phyloP scores from a whole-genome alignment of 176 grass and related monocot species.

The Carex littledalei region DNA sequence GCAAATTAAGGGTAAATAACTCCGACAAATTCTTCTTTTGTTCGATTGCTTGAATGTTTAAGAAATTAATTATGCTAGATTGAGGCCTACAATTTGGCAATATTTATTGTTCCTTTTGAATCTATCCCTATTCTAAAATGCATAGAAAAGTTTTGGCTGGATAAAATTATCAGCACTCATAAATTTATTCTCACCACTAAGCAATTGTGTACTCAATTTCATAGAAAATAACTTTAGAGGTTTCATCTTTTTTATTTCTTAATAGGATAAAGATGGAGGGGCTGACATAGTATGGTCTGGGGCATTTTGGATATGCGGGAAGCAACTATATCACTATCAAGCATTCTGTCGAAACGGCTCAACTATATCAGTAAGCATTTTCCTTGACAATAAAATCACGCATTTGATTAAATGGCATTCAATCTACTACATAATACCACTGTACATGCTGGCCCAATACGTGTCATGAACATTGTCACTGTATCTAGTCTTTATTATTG shows the following conservation, averaged over 20 bases:
- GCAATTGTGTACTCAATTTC: neutral
- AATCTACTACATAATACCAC: neutral
- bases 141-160: neutral
- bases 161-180: neutral
- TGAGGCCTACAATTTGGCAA: neutral
- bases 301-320: constrained; percentile 81
- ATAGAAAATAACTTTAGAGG: neutral
- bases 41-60: neutral
- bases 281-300: constrained; percentile 96
- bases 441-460: neutral
- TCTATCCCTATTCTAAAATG: neutral
- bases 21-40: neutral
- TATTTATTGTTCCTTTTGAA: neutral
- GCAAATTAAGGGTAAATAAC: constrained; percentile 12
- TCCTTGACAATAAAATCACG: neutral
- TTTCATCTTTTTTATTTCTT: constrained; percentile 18
- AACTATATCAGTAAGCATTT: constrained; percentile 60
- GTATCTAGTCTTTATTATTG: neutral
- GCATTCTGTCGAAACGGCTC: constrained; percentile 78
- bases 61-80: neutral
- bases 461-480: neutral
- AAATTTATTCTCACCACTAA: neutral
- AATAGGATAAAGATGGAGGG: constrained; percentile 50
- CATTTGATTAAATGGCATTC: neutral
- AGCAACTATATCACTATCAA: constrained; percentile 79